phyloP scores from a whole-genome alignment of 306 rosid species.

The Gillenia trifoliata region DNA sequence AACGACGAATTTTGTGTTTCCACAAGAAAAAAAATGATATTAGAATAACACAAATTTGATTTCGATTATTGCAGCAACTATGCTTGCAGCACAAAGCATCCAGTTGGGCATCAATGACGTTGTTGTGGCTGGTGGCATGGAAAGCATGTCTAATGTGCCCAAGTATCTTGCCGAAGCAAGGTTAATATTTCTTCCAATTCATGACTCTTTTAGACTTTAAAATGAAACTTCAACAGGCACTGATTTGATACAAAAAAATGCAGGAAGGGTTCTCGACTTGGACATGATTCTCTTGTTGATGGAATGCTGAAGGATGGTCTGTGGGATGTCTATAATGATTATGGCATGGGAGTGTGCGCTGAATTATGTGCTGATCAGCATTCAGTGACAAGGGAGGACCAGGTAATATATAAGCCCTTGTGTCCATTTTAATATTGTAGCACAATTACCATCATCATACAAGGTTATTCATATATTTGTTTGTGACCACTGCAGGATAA shows the following conservation, averaged over 20 bases:
- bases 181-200: conserved; percentile 34
- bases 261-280: conserved; percentile 99
- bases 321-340: conserved; percentile 88
- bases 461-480: conserved; percentile 15
- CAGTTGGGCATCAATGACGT: conserved; percentile 89
- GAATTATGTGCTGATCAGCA: conserved; percentile 92
- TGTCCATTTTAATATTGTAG: conserved; percentile 5
- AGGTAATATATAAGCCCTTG: conserved; percentile 39
- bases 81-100: conserved; percentile 98
- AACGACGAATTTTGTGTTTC: background rate
- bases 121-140: conserved; percentile 99
- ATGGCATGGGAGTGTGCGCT: conserved; percentile 93
- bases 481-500: conserved; percentile 59
- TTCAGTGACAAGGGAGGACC: conserved; percentile 74
- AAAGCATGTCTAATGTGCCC: conserved; percentile 93
- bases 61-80: conserved; percentile 60
- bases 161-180: conserved; percentile 97
- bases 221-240: background rate
- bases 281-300: conserved; percentile 95
- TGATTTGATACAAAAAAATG: conserved; percentile 35
- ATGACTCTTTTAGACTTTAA: conserved; percentile 16
- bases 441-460: background rate
- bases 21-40: background rate
- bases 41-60: conserved; percentile 1
- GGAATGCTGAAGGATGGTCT: conserved; percentile 97